Percentiles rank a stretch among this genome's conserved stretches.
Evolutionary conservation across 2,329 filamentous ascomycete genomes (phyloP).

Genomic region (Apiospora arundinis): DNA sequence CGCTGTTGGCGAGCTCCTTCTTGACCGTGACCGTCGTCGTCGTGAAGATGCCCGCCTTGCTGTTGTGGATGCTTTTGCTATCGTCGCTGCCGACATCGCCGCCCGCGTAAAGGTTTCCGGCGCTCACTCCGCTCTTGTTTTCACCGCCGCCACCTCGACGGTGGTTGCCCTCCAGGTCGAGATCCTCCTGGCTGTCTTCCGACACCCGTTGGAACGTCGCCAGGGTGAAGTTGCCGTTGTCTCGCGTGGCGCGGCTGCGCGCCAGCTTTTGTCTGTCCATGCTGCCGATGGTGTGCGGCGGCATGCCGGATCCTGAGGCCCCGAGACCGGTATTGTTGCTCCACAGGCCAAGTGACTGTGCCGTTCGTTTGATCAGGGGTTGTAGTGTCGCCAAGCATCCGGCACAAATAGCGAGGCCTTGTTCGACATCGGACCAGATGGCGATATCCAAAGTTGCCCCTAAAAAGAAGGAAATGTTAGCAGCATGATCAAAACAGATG

Average conservation of each 20-base stretch:
- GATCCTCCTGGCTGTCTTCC: conserved; percentile 7
- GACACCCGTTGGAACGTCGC: conserved; percentile 23
- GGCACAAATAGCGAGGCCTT: conserved; percentile 41
- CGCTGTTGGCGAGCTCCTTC: not conserved
- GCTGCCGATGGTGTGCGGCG: conserved; percentile 19
- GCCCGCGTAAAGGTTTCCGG: not conserved
- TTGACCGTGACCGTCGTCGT: conserved; percentile 21
- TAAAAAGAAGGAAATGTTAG: conserved; percentile 13
- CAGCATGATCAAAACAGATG: not conserved
- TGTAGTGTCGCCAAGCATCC: conserved; percentile 38
- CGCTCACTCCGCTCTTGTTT: not conserved
- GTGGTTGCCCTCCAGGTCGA: not conserved
- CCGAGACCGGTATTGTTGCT: not conserved
- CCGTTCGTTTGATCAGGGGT: conserved; percentile 30
- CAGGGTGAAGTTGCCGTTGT: conserved; percentile 21
- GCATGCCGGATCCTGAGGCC: not conserved
- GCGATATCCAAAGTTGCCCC: conserved; percentile 33
- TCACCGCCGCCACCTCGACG: conserved; percentile 5
- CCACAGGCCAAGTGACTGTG: not conserved
- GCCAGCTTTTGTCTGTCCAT: conserved; percentile 2
- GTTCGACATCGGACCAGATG: conserved; percentile 42
- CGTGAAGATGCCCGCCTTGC: conserved; percentile 3
- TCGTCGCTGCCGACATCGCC: not conserved
- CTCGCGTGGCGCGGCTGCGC: not conserved
- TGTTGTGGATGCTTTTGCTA: not conserved